A percentile compares a stretch with the other conserved stretches of the same genome.
Conservation (phyloP, 1,284 basidiomycete genomes). For the Cystobasidium sp. region DNA sequence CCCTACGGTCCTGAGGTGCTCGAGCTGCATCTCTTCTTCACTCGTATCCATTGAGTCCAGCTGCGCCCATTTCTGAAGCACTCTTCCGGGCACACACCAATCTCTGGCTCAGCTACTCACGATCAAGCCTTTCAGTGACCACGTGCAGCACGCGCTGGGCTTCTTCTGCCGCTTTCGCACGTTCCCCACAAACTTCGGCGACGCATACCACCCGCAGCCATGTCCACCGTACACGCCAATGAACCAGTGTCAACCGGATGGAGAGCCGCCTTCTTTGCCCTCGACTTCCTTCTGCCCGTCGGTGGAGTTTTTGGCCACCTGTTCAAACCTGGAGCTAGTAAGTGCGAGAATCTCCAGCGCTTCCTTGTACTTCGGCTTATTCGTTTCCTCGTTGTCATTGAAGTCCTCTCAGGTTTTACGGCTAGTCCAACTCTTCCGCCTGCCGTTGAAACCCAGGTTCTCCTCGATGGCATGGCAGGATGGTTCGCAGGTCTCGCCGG, state of each 20-base stretch:
- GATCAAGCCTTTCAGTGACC: too few species aligned
- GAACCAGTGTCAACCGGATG: conserved; percentile 11
- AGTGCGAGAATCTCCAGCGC: background rate
- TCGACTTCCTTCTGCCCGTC: conserved; percentile 24
- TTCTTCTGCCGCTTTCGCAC: too few species aligned
- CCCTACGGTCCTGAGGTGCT: too few species aligned
- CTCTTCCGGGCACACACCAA: too few species aligned
- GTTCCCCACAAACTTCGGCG: too few species aligned
- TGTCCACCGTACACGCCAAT: background rate
- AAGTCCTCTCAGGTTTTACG: conserved; percentile 29
- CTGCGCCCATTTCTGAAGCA: too few species aligned
- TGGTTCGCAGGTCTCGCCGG: conserved; percentile 28
- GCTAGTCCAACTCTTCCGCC: conserved; percentile 21
- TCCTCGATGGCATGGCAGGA: conserved; percentile 31
- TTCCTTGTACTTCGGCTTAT: background rate
- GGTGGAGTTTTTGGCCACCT: conserved; percentile 32
- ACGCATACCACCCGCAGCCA: background rate
- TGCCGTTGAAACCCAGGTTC: conserved; percentile 29
- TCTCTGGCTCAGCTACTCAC: too few species aligned
- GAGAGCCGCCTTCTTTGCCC: conserved; percentile 17
- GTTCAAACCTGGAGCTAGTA: conserved; percentile 22
- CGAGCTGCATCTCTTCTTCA: too few species aligned
- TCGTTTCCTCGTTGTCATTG: background rate
- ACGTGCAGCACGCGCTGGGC: too few species aligned
- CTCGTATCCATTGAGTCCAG: too few species aligned